phyloP scores from a whole-genome alignment of 257 asterid species.

The Buddleja alternifolia region DNA sequence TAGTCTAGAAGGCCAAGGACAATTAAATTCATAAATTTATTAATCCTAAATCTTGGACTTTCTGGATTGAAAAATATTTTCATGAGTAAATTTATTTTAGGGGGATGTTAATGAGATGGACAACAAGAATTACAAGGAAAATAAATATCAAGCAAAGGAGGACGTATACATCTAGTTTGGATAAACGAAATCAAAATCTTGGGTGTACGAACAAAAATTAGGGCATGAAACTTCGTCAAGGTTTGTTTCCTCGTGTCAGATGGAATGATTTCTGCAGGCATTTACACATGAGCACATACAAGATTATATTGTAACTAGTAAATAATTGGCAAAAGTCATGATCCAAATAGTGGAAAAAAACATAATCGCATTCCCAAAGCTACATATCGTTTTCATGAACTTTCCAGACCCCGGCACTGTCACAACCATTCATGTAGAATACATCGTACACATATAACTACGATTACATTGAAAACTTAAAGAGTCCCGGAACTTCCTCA shows the following conservation, averaged over 20 bases:
- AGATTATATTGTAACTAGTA: background rate
- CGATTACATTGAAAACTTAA: too few species aligned
- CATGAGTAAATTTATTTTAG: too few species aligned
- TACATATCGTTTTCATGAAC: too few species aligned
- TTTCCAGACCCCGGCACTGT: too few species aligned
- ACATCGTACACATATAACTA: too few species aligned
- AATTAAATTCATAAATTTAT: too few species aligned
- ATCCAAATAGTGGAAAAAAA: background rate
- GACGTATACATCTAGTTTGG: background rate
- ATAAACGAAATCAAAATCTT: background rate
- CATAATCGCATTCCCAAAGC: background rate
- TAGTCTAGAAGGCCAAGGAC: too few species aligned
- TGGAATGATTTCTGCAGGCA: too few species aligned
- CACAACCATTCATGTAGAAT: too few species aligned
- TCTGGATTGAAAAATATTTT: too few species aligned
- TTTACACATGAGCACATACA: background rate
- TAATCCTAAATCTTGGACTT: too few species aligned
- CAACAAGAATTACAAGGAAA: background rate
- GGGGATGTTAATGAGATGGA: background rate
- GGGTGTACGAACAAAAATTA: background rate
- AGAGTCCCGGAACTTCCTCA: too few species aligned
- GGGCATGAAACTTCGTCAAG: background rate
- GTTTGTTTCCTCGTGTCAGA: background rate
- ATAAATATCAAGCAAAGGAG: background rate
- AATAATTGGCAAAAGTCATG: background rate